Evolutionary conservation across 2,329 filamentous ascomycete species (phyloP).

Genomic region (Alternaria dauci): DNA sequence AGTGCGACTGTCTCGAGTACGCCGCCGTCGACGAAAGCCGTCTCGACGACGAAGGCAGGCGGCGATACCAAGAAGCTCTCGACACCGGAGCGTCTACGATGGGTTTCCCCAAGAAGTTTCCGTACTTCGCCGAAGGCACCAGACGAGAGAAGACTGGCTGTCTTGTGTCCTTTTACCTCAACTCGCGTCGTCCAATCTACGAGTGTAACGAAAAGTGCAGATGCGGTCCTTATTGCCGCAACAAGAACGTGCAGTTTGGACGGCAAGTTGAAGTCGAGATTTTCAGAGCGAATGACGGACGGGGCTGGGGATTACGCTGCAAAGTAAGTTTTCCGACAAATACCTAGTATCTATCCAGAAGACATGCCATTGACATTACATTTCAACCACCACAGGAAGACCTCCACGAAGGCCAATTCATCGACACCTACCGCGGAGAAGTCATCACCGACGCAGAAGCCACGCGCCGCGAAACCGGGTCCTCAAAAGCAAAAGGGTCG

Average conservation of each 20-base stretch:
- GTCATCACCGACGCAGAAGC: slow-evolving; percentile 66
- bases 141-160: slow-evolving; percentile 37
- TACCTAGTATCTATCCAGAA: not conserved
- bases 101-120: slow-evolving; percentile 63
- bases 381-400: slow-evolving; percentile 51
- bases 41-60: slow-evolving; percentile 38
- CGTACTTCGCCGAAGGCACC: slow-evolving; percentile 62
- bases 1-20: slow-evolving; percentile 74
- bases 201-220: slow-evolving; percentile 79
- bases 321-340: slow-evolving; percentile 35
- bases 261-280: slow-evolving; percentile 76
- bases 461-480: slow-evolving; percentile 66
- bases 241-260: slow-evolving; percentile 78
- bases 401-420: slow-evolving; percentile 76
- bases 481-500: slow-evolving; percentile 71
- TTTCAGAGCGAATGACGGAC: slow-evolving; percentile 71
- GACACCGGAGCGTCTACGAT: slow-evolving; percentile 37
- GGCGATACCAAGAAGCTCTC: slow-evolving; percentile 27
- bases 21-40: slow-evolving; percentile 59
- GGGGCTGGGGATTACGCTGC: slow-evolving; percentile 80
- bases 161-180: slow-evolving; percentile 55
- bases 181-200: slow-evolving; percentile 67
- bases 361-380: too few relatives aligned
- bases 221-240: slow-evolving; percentile 72
- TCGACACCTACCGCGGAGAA: slow-evolving; percentile 78